Base-by-base conservation (phyloP, 148 eudicot species). In the Amaranthus cruentus region DNA sequence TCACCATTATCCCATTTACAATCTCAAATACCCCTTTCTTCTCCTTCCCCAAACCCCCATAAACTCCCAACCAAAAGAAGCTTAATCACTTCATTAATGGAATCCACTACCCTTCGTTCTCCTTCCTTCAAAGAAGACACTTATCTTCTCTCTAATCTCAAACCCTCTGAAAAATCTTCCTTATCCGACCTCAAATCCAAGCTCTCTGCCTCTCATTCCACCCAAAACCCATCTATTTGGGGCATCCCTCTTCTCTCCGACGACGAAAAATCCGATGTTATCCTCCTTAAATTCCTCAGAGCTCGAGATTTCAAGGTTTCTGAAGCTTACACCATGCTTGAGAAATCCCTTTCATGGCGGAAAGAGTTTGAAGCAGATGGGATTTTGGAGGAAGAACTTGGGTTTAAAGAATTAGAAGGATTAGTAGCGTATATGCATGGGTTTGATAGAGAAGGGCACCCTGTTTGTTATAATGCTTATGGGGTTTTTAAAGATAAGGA, bases 401-500 rank as follows among this genome's bases (percentile, higher is more conserved):
- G 88, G 38, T 95, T 91, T 51, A 86, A 87, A 75, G 99, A 92
- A 28, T 77, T 88, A 0, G 97, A 90, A 61, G 96, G 96, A 0
- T 80, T 85, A 0, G 97, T 92, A 12, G 99, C 96, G 2, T 92
- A 92, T 50, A 96, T 96, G 99, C 81, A 86, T n/a, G 97, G 94
- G 4, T 87, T 47, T 68, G 97, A 96, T 61, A 81, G 84, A 44
- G 84, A 85, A 7, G 97, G 94, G 0, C 99, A 89, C 62, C 99
- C 97, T 0, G 92, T 90, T 28, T 96, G 97, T 56, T 96, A 96
- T 70, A 92, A 96, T 70, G 97, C 88, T 7, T 96, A 92, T 67
- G 97, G 99, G 14, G 75, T 90, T 0, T 95, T 95, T n/a, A 87
- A 84, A 12, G 99, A 92, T n/a, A 91, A 80, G 77, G 97, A 90